phyloP scores from a whole-genome alignment of 805 yeast species.

The Candida nanaspora region DNA sequence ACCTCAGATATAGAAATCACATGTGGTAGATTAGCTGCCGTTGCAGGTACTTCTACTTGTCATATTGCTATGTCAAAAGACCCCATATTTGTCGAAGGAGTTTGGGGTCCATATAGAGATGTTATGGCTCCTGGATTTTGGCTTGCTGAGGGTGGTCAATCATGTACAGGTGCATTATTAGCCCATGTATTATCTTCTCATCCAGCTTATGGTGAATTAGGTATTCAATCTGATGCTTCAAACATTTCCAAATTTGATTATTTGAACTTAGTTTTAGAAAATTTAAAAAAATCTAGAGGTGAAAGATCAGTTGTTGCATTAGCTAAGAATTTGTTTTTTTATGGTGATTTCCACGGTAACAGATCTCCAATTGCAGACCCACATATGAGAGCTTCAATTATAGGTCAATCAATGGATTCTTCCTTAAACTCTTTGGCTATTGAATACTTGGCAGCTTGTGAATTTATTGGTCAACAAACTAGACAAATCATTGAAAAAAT shows the following conservation, averaged over 20 bases:
- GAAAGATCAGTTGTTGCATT: slow-evolving; percentile 71
- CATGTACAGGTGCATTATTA: slow-evolving; percentile 90
- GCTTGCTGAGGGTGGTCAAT: slow-evolving; percentile 99
- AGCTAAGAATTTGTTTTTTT: slow-evolving; percentile 81
- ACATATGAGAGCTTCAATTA: slow-evolving; percentile 82
- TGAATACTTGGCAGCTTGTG: slow-evolving; percentile 89
- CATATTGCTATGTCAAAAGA: slow-evolving; percentile 83
- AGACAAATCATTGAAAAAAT: slow-evolving; percentile 88
- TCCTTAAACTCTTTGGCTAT: slow-evolving; percentile 80
- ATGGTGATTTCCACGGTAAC: slow-evolving; percentile 96
- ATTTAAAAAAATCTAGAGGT: slow-evolving; percentile 46
- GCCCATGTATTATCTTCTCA: slow-evolving; percentile 85
- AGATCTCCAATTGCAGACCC: slow-evolving; percentile 98
- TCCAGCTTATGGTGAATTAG: slow-evolving; percentile 76
- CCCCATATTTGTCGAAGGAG: slow-evolving; percentile 89
- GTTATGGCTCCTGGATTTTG: slow-evolving; percentile 85
- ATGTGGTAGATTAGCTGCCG: slow-evolving; percentile 88
- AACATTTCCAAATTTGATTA: slow-evolving; percentile 74
- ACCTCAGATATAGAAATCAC: slow-evolving; percentile 47
- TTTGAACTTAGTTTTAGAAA: slow-evolving; percentile 68
- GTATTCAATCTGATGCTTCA: slow-evolving; percentile 58
- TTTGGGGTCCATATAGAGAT: slow-evolving; percentile 98
- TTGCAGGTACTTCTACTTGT: slow-evolving; percentile 97
- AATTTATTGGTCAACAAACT: slow-evolving; percentile 95
- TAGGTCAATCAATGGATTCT: slow-evolving; percentile 89